A percentile compares a stretch with the other conserved stretches of the same genome.
Evolutionary conservation across 2,329 filamentous ascomycete genomes (phyloP).

Genomic region (Zymoseptoria ardabiliae): DNA sequence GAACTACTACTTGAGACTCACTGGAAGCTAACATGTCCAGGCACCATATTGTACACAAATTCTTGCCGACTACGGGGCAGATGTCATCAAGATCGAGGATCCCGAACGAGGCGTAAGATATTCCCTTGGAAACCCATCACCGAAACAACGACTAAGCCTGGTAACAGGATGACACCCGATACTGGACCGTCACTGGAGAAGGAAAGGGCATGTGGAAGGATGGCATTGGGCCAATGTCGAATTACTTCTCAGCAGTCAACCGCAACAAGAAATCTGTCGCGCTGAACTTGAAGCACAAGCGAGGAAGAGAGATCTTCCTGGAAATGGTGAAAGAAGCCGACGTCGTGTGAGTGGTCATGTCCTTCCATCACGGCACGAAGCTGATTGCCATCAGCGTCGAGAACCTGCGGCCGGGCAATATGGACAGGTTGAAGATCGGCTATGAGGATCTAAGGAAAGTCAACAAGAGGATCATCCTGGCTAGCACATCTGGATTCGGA

Average conservation of each 20-base stretch:
- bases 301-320: constrained; percentile 29
- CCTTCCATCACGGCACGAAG: not conserved
- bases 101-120: constrained; percentile 15
- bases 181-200: constrained; percentile 22
- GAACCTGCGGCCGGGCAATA: constrained; percentile 39
- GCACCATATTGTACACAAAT: constrained; percentile 25
- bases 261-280: constrained; percentile 40
- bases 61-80: constrained; percentile 27
- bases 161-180: constrained; percentile 21
- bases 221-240: constrained; percentile 19
- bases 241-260: constrained; percentile 40
- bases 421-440: constrained; percentile 36
- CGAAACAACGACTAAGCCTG: not conserved
- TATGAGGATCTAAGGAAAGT: constrained; percentile 32
- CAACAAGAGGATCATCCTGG: constrained; percentile 38
- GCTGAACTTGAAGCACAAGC: constrained; percentile 34
- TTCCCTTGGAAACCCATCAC: not conserved
- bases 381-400: constrained; percentile 25
- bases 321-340: constrained; percentile 33
- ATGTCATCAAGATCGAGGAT: constrained; percentile 28
- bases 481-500: constrained; percentile 39
- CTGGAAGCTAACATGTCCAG: constrained; percentile 4
- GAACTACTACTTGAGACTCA: no score
- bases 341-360: constrained; percentile 24
- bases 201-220: constrained; percentile 19